Percentiles rank a stretch among this genome's conserved stretches.
These are phyloP conservation scores for Durio zibethinus DNA, from an alignment of 345 rosid genomes.

Conservation along the genomic window DNA sequence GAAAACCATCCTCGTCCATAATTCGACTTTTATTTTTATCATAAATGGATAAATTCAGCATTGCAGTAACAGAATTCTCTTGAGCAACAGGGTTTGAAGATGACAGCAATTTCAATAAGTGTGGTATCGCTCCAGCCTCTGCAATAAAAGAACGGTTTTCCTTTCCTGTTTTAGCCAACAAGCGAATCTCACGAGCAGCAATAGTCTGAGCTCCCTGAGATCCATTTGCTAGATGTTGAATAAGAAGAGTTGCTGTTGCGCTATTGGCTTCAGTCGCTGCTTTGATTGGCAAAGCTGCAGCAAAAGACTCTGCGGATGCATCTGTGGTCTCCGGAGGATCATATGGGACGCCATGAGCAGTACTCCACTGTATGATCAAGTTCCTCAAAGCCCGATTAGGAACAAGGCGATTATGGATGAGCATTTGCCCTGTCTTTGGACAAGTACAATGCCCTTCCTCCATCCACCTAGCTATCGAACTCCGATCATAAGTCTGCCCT, in stretches of 20 bases:
- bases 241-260: constrained; percentile 70
- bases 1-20: constrained; percentile 78
- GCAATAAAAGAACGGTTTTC: constrained; percentile 87
- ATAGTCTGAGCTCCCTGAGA: constrained; percentile 58
- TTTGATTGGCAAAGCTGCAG: constrained; percentile 56
- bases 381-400: constrained; percentile 85
- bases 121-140: constrained; percentile 87
- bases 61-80: constrained; percentile 88
- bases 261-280: constrained; percentile 79
- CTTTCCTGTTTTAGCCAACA: constrained; percentile 82
- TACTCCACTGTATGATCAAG: constrained; percentile 80
- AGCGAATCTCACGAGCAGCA: constrained; percentile 78
- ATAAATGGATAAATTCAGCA: constrained; percentile 82
- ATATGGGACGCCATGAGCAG: constrained; percentile 60
- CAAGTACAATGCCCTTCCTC: constrained; percentile 88
- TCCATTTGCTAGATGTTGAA: constrained; percentile 60
- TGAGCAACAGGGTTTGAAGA: constrained; percentile 64
- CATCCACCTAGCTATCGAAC: constrained; percentile 82
- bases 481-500: constrained; percentile 89
- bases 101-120: constrained; percentile 53
- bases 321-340: constrained; percentile 53
- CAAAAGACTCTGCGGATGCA: constrained; percentile 49
- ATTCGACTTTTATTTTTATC: constrained; percentile 81
- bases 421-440: constrained; percentile 85
- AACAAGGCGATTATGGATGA: constrained; percentile 57